phyloP scores from a whole-genome alignment of 768 basidiomycete genomes.

The Suillus subaureus region DNA sequence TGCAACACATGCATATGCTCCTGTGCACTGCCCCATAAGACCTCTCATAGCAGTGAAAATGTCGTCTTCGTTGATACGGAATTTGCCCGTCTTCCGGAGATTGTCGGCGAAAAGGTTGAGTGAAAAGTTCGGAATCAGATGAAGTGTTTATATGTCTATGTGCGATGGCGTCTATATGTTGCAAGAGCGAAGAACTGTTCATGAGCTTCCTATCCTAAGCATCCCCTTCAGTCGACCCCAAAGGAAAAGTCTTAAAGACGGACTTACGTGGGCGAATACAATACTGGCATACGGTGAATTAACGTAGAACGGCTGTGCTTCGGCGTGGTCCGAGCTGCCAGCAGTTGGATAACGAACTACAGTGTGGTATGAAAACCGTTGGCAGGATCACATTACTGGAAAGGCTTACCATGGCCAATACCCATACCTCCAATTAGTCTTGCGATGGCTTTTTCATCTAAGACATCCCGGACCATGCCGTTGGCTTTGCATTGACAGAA shows the following conservation, averaged over 20 bases:
- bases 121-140: slow-evolving; percentile 94
- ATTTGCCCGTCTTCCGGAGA: slow-evolving; percentile 97
- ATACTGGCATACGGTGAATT: slow-evolving; percentile 99
- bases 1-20: slow-evolving; percentile 97
- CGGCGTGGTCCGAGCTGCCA: slow-evolving; percentile 93
- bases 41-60: slow-evolving; percentile 93
- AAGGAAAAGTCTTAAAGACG: slow-evolving; percentile 1
- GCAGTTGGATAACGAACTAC: slow-evolving; percentile 97
- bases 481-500: slow-evolving; percentile 99
- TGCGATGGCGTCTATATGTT: slow-evolving; percentile 92
- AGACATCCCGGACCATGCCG: slow-evolving; percentile 98
- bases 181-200: slow-evolving; percentile 82
- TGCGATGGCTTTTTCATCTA: slow-evolving; percentile 77
- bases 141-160: slow-evolving; percentile 99
- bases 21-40: slow-evolving; percentile 84
- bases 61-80: slow-evolving; percentile 99
- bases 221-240: not conserved
- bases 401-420: slow-evolving; percentile 84
- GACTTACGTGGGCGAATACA: slow-evolving; percentile 90
- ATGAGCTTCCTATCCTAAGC: slow-evolving; percentile 95
- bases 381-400: not conserved
- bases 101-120: slow-evolving; percentile 98
- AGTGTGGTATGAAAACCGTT: not conserved
- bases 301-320: slow-evolving; percentile 99
- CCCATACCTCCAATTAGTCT: slow-evolving; percentile 94